These are phyloP conservation scores for Podospora pseudoanserina DNA, from an alignment of 495 filamentous ascomycete species.

Conservation along the genomic window DNA sequence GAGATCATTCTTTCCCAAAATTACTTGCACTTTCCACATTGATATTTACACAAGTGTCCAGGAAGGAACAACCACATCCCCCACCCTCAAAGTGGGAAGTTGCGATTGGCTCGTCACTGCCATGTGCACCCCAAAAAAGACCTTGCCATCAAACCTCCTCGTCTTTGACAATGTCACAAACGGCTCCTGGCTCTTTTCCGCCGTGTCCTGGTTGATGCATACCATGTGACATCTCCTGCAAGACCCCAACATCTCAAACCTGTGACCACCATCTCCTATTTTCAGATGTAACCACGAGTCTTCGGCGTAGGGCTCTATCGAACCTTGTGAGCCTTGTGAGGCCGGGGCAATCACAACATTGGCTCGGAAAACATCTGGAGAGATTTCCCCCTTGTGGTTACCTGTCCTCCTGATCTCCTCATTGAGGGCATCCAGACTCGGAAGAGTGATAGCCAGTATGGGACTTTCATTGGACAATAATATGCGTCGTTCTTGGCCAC, in stretches of 20 bases:
- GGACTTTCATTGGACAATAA: conserved; percentile 88
- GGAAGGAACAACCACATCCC: conserved; percentile 35
- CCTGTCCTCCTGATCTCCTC: conserved; percentile 57
- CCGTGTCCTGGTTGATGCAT: conserved; percentile 83
- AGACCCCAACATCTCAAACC: conserved; percentile 69
- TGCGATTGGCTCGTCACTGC: conserved; percentile 32
- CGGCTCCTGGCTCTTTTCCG: conserved; percentile 73
- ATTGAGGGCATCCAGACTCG: conserved; percentile 77
- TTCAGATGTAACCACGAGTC: conserved; percentile 53
- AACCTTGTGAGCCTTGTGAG: not conserved
- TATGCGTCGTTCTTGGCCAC: conserved; percentile 50
- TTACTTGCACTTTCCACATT: not conserved
- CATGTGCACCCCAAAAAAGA: conserved; percentile 80
- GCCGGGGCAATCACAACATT: conserved; percentile 66
- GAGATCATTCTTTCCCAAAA: not conserved
- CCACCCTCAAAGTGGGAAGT: conserved; percentile 54
- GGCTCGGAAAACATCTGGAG: conserved; percentile 69
- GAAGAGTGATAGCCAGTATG: conserved; percentile 75
- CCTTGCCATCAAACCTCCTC: conserved; percentile 71
- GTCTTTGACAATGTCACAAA: conserved; percentile 87
- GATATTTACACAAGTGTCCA: not conserved
- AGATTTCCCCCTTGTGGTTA: conserved; percentile 55
- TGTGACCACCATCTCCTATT: conserved; percentile 46
- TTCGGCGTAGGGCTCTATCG: conserved; percentile 43
- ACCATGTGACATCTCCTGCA: conserved; percentile 95